phyloP scores from a whole-genome alignment of 1,284 basidiomycete species.

The Ceratobasidium papillatum region DNA sequence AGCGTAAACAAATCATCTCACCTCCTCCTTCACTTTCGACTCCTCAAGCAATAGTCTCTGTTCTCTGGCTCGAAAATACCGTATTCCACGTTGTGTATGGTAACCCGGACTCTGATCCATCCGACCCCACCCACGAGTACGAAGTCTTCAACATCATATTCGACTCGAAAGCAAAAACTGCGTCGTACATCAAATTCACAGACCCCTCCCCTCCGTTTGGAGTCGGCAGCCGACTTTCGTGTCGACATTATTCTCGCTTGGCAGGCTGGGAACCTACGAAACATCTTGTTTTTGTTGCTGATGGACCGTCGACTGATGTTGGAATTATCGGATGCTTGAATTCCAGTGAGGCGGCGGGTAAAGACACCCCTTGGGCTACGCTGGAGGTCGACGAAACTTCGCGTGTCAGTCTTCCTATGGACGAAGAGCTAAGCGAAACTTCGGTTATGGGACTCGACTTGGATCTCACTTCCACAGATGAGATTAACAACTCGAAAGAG shows the following conservation, averaged over 20 bases:
- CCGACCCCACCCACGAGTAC: constrained; percentile 59
- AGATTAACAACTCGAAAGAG: constrained; percentile 55
- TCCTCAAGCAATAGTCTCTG: constrained; percentile 59
- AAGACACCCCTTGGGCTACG: constrained; percentile 64
- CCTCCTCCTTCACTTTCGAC: constrained; percentile 59
- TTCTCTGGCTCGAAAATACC: constrained; percentile 74
- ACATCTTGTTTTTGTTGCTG: constrained; percentile 73
- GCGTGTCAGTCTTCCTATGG: constrained; percentile 71
- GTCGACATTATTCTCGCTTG: constrained; percentile 64
- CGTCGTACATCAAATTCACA: constrained; percentile 59
- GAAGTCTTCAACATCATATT: constrained; percentile 69
- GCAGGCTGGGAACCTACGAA: constrained; percentile 72
- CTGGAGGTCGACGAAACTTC: constrained; percentile 79
- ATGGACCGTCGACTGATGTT: constrained; percentile 77
- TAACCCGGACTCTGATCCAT: constrained; percentile 48
- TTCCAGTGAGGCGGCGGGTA: constrained; percentile 49
- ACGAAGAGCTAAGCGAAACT: constrained; percentile 76
- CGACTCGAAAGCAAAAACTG: constrained; percentile 65
- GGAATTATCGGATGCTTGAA: constrained; percentile 69
- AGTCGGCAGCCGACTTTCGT: constrained; percentile 60
- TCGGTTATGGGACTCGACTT: constrained; percentile 71
- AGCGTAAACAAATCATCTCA: constrained; percentile 66
- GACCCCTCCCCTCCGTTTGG: constrained; percentile 64
- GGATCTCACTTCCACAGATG: constrained; percentile 68
- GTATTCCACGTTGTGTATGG: constrained; percentile 76